Percentiles rank a stretch among this genome's conserved stretches.
These are phyloP conservation scores for Polygonum maritimum DNA, from an alignment of 148 eudicot genomes.

Conservation along the genomic window DNA sequence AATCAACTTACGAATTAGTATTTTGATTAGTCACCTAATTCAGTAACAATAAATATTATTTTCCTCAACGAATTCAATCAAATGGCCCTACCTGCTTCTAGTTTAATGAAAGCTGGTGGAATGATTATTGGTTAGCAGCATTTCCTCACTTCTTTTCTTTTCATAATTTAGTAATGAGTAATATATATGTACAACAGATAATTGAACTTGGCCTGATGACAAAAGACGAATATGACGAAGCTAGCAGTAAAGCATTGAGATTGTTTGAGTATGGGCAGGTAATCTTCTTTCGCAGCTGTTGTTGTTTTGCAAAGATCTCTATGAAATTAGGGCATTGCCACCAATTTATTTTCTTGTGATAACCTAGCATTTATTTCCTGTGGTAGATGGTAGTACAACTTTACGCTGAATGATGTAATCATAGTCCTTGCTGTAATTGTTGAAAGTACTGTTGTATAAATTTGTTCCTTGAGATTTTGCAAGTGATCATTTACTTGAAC, in stretches of 20 bases:
- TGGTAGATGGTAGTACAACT: background rate
- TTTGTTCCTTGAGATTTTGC: background rate
- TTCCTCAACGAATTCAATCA: background rate
- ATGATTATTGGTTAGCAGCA: background rate
- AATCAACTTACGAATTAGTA: background rate
- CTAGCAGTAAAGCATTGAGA: slow-evolving; percentile 65
- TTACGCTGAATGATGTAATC: background rate
- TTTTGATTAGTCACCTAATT: too few species aligned
- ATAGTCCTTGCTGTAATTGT: background rate
- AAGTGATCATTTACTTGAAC: background rate
- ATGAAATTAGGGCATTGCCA: background rate
- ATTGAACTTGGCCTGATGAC: slow-evolving; percentile 72
- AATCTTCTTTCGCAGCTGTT: slow-evolving; percentile 3
- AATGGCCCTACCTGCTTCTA: background rate
- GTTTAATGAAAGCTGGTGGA: background rate
- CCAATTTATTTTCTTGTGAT: background rate
- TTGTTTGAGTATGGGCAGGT: slow-evolving; percentile 95
- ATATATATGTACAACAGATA: slow-evolving; percentile 33
- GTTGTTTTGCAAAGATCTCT: background rate
- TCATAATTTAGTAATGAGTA: background rate
- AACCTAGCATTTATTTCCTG: background rate
- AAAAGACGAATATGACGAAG: slow-evolving; percentile 74
- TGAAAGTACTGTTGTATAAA: background rate
- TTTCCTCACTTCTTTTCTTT: background rate
- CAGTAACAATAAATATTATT: background rate